These are phyloP conservation scores for Nakataea oryzae DNA, from an alignment of 2,329 filamentous ascomycete species.

Conservation along the genomic window DNA sequence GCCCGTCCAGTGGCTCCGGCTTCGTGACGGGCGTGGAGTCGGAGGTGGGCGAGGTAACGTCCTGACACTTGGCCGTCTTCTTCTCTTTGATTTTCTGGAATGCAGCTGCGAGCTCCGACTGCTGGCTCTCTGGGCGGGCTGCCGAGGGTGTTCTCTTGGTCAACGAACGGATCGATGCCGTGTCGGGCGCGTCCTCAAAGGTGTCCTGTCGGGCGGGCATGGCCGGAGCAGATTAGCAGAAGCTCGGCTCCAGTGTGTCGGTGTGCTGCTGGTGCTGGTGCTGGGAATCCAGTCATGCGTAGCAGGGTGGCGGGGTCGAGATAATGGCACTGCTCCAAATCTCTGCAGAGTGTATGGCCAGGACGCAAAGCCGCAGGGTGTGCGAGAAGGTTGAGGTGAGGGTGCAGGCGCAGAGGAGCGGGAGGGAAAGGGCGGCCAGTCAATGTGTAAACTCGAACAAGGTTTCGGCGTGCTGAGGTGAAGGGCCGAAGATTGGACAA, in stretches of 20 bases:
- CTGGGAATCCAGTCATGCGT: neutral
- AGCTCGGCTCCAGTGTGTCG: neutral
- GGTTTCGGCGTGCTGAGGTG: neutral
- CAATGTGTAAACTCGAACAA: neutral
- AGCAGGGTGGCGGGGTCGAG: neutral
- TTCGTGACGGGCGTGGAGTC: neutral
- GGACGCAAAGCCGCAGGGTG: neutral
- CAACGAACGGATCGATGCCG: conserved; percentile 52
- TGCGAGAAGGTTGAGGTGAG: neutral
- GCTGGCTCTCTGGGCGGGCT: conserved; percentile 19
- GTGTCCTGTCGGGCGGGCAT: conserved; percentile 42
- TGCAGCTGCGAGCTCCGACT: conserved; percentile 16
- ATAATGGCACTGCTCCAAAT: neutral
- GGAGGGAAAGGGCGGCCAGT: neutral
- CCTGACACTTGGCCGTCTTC: conserved; percentile 13
- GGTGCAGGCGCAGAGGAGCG: neutral
- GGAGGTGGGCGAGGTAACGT: neutral
- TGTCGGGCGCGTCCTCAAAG: conserved; percentile 76
- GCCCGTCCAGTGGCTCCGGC: conserved; percentile 18
- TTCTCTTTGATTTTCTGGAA: conserved; percentile 11
- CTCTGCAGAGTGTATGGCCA: neutral
- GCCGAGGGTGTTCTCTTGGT: conserved; percentile 34
- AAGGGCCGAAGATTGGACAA: neutral
- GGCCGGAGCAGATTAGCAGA: neutral
- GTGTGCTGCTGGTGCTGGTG: neutral